Conservation (phyloP, 768 basidiomycete genomes). For the Kwoniella pini region DNA sequence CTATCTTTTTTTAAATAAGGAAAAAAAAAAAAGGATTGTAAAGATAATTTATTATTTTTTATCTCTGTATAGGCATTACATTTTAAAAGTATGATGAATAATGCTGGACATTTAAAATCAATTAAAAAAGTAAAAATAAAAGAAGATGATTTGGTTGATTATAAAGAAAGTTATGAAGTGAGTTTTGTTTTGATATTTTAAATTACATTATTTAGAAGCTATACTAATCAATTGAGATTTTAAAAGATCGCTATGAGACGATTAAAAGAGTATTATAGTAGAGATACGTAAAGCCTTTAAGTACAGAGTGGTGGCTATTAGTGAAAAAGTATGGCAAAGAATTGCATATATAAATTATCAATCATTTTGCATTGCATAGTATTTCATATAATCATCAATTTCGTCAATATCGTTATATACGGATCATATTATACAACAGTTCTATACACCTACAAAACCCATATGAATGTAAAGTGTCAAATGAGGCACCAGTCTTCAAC, state of each 20-base stretch:
- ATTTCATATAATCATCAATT: neutral
- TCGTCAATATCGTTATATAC: neutral
- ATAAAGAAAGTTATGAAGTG: conserved; percentile 71
- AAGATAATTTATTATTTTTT: conserved; percentile 15
- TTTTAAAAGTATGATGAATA: conserved; percentile 79
- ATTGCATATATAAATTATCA: too few relatives aligned
- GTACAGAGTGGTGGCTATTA: too few relatives aligned
- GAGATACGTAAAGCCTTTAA: conserved; percentile 18
- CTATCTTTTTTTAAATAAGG: too few relatives aligned
- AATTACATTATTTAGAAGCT: too few relatives aligned
- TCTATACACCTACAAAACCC: too few relatives aligned
- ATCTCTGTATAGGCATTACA: conserved; percentile 68
- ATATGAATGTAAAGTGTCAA: too few relatives aligned
- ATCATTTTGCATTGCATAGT: too few relatives aligned
- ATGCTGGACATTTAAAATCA: conserved; percentile 67
- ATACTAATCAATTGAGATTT: neutral
- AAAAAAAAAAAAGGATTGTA: too few relatives aligned
- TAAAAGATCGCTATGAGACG: conserved; percentile 41
- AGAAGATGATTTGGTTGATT: conserved; percentile 63
- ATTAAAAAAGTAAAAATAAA: conserved; percentile 69
- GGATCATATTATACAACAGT: too few relatives aligned
- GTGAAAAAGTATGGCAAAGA: too few relatives aligned
- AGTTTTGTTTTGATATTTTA: conserved; percentile 16
- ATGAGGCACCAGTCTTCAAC: too few relatives aligned
- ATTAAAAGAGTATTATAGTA: conserved; percentile 37